Evolutionary conservation across 495 filamentous ascomycete species (phyloP).

Genomic region (Xylaria scruposa): DNA sequence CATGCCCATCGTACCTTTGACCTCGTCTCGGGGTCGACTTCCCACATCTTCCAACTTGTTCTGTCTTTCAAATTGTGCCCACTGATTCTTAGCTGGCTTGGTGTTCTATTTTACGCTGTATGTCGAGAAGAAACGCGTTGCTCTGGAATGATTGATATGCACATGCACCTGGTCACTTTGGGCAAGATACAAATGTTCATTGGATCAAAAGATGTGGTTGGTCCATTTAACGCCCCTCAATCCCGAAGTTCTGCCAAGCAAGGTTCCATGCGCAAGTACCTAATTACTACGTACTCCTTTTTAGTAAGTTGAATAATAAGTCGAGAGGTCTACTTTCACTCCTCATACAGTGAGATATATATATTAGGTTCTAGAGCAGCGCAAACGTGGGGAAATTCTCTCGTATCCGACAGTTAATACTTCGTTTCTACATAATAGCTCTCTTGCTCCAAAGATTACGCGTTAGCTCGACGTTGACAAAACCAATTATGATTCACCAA

Average conservation of each 20-base stretch:
- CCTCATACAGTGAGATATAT: neutral
- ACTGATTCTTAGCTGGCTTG: neutral
- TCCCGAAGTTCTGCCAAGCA: conserved; percentile 29
- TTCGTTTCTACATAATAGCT: neutral
- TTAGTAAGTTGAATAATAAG: too few relatives aligned
- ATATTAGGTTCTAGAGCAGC: neutral
- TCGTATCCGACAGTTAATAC: neutral
- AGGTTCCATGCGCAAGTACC: neutral
- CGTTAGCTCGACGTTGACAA: neutral
- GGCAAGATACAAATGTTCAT: conserved; percentile 4
- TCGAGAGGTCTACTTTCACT: neutral
- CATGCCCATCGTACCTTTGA: conserved; percentile 69
- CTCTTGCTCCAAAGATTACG: neutral
- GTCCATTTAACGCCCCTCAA: neutral
- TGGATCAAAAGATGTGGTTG: conserved; percentile 14
- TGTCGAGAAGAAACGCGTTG: conserved; percentile 3
- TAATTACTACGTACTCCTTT: neutral
- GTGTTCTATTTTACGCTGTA: conserved; percentile 3
- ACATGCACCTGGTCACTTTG: conserved; percentile 1
- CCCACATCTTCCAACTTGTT: conserved; percentile 71
- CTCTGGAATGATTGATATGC: neutral
- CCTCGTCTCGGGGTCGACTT: conserved; percentile 95
- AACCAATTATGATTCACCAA: conserved; percentile 12
- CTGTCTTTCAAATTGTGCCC: neutral
- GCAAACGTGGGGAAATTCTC: neutral